Evolutionary conservation across 2,329 filamentous ascomycete genomes (phyloP).

Genomic region (Tolypocladium tundrense): DNA sequence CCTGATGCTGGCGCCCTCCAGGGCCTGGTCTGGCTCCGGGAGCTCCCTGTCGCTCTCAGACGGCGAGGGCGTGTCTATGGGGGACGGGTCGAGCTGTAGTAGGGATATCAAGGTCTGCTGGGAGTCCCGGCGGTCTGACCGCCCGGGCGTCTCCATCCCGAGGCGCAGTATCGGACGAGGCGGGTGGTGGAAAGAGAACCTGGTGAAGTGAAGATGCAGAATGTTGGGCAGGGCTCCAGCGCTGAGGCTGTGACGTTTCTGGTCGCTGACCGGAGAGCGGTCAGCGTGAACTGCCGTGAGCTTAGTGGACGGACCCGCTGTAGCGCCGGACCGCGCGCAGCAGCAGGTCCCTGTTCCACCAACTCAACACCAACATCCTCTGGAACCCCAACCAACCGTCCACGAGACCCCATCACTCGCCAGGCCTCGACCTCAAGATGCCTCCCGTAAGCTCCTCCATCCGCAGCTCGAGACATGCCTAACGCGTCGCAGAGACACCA

Average conservation of each 20-base stretch:
- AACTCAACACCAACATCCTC: not conserved
- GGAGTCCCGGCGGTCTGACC: conserved; percentile 26
- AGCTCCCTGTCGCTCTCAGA: conserved; percentile 10
- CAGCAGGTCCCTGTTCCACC: not conserved
- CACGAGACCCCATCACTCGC: not conserved
- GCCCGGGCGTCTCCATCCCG: conserved; percentile 7
- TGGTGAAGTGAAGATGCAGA: not conserved
- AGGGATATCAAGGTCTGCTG: conserved; percentile 54
- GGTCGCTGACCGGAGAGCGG: not conserved
- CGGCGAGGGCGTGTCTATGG: conserved; percentile 50
- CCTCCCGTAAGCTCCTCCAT: conserved; percentile 38
- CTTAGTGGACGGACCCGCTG: not conserved
- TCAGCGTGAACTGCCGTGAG: not conserved
- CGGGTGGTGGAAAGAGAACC: not conserved
- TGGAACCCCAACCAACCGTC: not conserved
- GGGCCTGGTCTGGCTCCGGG: conserved; percentile 20
- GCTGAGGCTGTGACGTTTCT: not conserved
- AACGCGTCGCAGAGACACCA: conserved; percentile 36
- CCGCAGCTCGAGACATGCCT: conserved; percentile 30
- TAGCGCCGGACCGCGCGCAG: not conserved
- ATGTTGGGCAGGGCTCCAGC: not conserved
- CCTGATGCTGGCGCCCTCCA: conserved; percentile 19
- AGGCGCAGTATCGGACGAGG: not conserved
- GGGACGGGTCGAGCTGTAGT: conserved; percentile 70
- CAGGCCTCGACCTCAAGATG: conserved; percentile 26